These are phyloP conservation scores for Cyberlindnera euphorbiiphila DNA, from an alignment of 805 yeast species.

Conservation along the genomic window DNA sequence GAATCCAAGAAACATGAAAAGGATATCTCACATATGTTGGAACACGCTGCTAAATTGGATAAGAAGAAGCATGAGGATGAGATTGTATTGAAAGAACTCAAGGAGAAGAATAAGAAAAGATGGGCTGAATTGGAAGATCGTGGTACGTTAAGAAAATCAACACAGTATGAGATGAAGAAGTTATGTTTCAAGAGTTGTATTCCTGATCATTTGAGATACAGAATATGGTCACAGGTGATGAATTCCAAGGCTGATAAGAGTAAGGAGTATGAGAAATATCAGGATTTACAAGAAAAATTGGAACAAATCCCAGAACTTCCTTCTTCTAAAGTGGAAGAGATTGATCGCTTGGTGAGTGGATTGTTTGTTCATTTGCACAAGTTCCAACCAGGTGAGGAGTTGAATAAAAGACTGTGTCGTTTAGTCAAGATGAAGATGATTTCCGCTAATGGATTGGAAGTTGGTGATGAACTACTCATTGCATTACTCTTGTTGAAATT, in stretches of 20 bases:
- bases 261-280: slow-evolving; percentile 34
- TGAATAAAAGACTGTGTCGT: slow-evolving; percentile 24
- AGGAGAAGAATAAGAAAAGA: slow-evolving; percentile 16
- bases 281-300: slow-evolving; percentile 32
- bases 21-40: slow-evolving; percentile 45
- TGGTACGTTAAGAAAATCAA: slow-evolving; percentile 16
- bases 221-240: slow-evolving; percentile 20
- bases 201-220: slow-evolving; percentile 24
- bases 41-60: slow-evolving; percentile 20
- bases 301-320: slow-evolving; percentile 30
- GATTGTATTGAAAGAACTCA: slow-evolving; percentile 1
- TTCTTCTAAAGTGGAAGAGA: slow-evolving; percentile 28
- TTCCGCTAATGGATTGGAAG: slow-evolving; percentile 32
- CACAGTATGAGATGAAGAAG: slow-evolving; percentile 19
- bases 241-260: slow-evolving; percentile 11
- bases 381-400: slow-evolving; percentile 16
- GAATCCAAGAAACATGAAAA: slow-evolving; percentile 54
- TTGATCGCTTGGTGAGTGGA: slow-evolving; percentile 8
- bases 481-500: slow-evolving; percentile 22
- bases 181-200: slow-evolving; percentile 21
- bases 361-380: slow-evolving; percentile 15
- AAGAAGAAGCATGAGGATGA: slow-evolving; percentile 14
- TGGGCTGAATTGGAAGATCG: slow-evolving; percentile 23
- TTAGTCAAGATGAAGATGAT: slow-evolving; percentile 34
- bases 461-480: slow-evolving; percentile 34